These are phyloP conservation scores for Silybum marianum DNA, from an alignment of 129 eudicot genomes.

Conservation along the genomic window DNA sequence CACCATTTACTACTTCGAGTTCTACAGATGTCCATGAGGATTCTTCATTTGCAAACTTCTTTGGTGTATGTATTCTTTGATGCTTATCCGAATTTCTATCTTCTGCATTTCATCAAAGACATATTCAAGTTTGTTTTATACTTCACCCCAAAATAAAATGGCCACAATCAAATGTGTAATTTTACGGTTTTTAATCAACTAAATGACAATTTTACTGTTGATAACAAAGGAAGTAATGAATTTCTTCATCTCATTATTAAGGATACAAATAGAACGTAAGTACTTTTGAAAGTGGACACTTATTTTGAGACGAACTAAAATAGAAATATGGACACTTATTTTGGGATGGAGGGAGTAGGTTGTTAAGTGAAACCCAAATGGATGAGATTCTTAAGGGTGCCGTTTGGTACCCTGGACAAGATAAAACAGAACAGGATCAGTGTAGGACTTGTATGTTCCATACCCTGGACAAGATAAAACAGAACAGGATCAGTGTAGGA, in stretches of 20 bases:
- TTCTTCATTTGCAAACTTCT: conserved; percentile 66
- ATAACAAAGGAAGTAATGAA: background rate
- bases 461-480: too few relatives aligned
- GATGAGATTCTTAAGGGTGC: too few relatives aligned
- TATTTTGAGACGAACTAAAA: too few relatives aligned
- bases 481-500: too few relatives aligned
- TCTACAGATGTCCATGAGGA: conserved; percentile 56
- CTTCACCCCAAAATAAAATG: background rate
- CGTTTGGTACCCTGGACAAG: too few relatives aligned
- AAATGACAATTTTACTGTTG: background rate
- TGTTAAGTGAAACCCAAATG: background rate
- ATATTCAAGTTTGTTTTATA: background rate
- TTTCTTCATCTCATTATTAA: background rate
- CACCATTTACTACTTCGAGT: conserved; percentile 49
- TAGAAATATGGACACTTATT: background rate
- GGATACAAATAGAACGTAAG: background rate
- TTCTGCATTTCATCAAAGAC: background rate
- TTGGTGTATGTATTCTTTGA: conserved; percentile 51
- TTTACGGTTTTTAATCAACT: background rate
- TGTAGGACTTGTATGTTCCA: background rate
- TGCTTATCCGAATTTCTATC: background rate
- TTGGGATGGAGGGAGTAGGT: background rate
- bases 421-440: too few relatives aligned
- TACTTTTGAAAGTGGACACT: background rate
- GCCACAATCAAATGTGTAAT: background rate